These are phyloP conservation scores for Microbotryum saponariae DNA, from an alignment of 1,284 basidiomycete species.

Conservation along the genomic window DNA sequence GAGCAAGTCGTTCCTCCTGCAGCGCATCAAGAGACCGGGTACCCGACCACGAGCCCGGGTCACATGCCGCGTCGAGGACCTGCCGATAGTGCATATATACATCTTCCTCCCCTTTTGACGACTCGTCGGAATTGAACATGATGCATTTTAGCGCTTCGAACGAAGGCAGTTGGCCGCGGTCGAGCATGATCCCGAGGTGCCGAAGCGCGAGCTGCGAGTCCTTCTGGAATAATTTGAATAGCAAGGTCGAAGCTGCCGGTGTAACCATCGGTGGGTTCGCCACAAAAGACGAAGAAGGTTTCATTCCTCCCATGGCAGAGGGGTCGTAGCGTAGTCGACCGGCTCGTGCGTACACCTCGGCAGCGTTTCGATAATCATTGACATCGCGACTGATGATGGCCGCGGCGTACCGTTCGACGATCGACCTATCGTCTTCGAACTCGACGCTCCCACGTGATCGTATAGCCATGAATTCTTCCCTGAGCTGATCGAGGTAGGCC, in stretches of 20 bases:
- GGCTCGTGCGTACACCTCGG: neutral
- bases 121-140: neutral
- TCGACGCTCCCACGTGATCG: neutral
- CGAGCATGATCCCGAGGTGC: neutral
- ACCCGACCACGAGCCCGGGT: neutral
- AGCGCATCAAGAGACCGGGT: slow-evolving; percentile 14
- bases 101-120: slow-evolving; percentile 1
- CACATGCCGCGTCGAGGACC: slow-evolving; percentile 25
- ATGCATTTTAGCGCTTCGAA: neutral
- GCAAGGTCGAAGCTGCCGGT: too few species aligned
- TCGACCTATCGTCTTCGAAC: neutral
- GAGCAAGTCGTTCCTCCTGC: slow-evolving; percentile 11
- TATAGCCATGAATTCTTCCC: slow-evolving; percentile 6
- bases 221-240: neutral
- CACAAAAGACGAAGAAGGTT: neutral
- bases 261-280: too few species aligned
- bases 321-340: neutral
- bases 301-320: neutral
- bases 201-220: neutral
- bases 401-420: slow-evolving; percentile 4
- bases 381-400: too few species aligned
- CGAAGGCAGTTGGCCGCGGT: neutral
- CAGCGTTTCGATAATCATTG: neutral
- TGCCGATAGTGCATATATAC: slow-evolving; percentile 17
- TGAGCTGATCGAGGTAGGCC: slow-evolving; percentile 10